A percentile compares a stretch with the other conserved stretches of the same genome.
phyloP scores from a whole-genome alignment of 1,139 yeast species.

The Candida sojae region DNA sequence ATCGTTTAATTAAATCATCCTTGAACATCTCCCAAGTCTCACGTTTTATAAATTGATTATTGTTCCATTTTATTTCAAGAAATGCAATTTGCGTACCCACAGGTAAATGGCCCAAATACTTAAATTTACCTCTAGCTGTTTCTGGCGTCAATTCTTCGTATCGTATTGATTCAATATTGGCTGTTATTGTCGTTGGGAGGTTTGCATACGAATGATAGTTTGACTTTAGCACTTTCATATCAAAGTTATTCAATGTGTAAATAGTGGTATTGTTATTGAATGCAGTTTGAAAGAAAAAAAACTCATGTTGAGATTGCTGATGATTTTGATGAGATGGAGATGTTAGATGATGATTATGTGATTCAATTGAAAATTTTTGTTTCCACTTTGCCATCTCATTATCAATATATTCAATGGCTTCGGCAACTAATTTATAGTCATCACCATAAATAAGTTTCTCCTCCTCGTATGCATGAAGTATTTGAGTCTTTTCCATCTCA shows the following conservation, averaged over 20 bases:
- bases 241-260: slow-evolving; percentile 75
- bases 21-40: slow-evolving; percentile 59
- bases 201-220: slow-evolving; percentile 60
- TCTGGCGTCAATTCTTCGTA: slow-evolving; percentile 61
- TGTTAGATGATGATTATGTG: neutral
- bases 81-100: slow-evolving; percentile 82
- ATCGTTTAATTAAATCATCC: slow-evolving; percentile 62
- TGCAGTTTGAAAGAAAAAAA: slow-evolving; percentile 64
- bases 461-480: slow-evolving; percentile 49
- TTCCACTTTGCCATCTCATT: slow-evolving; percentile 42
- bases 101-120: slow-evolving; percentile 82
- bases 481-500: slow-evolving; percentile 54
- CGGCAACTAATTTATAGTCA: slow-evolving; percentile 54
- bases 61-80: slow-evolving; percentile 81
- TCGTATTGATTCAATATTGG: slow-evolving; percentile 68
- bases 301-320: slow-evolving; percentile 10
- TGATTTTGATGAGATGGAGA: neutral
- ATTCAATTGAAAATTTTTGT: neutral
- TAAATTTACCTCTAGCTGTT: slow-evolving; percentile 58
- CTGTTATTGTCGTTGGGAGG: slow-evolving; percentile 66
- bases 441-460: slow-evolving; percentile 61
- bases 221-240: slow-evolving; percentile 67
- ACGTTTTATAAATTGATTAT: slow-evolving; percentile 39
- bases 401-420: slow-evolving; percentile 61
- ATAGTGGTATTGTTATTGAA: slow-evolving; percentile 60